phyloP scores from a whole-genome alignment of 495 filamentous ascomycete genomes.

The Penicillium antarcticum region DNA sequence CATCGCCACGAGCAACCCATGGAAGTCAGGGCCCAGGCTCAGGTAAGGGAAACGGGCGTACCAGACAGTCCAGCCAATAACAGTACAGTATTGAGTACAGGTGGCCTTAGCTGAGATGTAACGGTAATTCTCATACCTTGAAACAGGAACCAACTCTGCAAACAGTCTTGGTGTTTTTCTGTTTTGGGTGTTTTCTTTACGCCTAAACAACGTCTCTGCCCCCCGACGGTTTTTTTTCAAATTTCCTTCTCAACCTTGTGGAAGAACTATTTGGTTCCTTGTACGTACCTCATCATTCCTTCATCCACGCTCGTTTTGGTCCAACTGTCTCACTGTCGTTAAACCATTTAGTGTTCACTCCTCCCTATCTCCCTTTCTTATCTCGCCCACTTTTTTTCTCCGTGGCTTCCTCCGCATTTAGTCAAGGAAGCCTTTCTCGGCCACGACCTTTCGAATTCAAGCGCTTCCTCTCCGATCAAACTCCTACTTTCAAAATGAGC shows the following conservation, averaged over 20 bases:
- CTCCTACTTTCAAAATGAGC: constrained; percentile 51
- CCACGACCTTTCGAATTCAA: constrained; percentile 51
- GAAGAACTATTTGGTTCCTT: constrained; percentile 4
- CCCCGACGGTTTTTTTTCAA: background rate
- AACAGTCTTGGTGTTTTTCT: background rate
- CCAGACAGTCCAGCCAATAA: too few relatives aligned
- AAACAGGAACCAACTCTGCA: too few relatives aligned
- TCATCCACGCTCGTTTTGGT: constrained; percentile 33
- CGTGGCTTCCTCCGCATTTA: constrained; percentile 48
- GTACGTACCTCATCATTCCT: constrained; percentile 26
- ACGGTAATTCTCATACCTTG: background rate
- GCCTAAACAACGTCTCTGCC: background rate
- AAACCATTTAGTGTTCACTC: constrained; percentile 18
- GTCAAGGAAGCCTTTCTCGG: constrained; percentile 45
- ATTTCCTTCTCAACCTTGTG: constrained; percentile 3
- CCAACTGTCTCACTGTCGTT: constrained; percentile 23
- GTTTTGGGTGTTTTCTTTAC: constrained; percentile 13
- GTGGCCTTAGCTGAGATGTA: constrained; percentile 16
- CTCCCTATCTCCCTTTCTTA: constrained; percentile 9
- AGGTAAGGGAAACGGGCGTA: too few relatives aligned
- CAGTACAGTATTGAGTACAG: constrained; percentile 5
- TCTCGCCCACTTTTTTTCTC: constrained; percentile 22
- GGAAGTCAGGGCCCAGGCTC: background rate
- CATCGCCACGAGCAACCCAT: constrained; percentile 19
- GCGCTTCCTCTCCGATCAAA: constrained; percentile 48